phyloP scores from a whole-genome alignment of 768 basidiomycete species.

The Leccinellum luteum region DNA sequence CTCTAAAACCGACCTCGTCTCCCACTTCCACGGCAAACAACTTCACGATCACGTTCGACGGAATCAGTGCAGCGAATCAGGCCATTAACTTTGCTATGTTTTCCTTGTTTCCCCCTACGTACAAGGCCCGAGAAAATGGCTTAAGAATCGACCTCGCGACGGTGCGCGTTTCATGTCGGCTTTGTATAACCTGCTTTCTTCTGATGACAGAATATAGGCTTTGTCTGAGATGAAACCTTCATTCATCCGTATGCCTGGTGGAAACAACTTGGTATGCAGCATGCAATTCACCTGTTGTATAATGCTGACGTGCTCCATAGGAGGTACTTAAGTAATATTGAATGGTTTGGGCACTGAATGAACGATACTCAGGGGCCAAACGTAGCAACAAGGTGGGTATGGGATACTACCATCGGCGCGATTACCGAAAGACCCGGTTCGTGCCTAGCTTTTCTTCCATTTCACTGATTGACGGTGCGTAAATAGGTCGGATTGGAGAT shows the following conservation, averaged over 20 bases:
- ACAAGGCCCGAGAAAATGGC: conserved; percentile 55
- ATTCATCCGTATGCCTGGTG: conserved; percentile 66
- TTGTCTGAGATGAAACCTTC: conserved; percentile 53
- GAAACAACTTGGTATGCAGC: conserved; percentile 53
- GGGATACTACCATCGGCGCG: conserved; percentile 60
- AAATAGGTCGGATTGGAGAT: conserved; percentile 48
- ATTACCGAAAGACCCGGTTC: conserved; percentile 44
- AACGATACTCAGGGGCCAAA: conserved; percentile 45
- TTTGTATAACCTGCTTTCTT: neutral
- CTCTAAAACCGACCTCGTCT: conserved; percentile 40
- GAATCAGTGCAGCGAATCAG: conserved; percentile 36
- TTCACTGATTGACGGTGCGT: neutral
- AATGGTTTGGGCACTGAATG: neutral
- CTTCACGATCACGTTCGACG: conserved; percentile 52
- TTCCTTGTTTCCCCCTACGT: conserved; percentile 65
- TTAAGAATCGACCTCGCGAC: conserved; percentile 60
- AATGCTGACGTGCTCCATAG: conserved; percentile 29
- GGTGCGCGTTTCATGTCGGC: conserved; percentile 25
- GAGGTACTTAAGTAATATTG: conserved; percentile 30
- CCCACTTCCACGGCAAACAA: conserved; percentile 43
- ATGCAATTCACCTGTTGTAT: conserved; percentile 13
- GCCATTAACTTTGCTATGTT: conserved; percentile 57
- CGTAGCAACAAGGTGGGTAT: conserved; percentile 53
- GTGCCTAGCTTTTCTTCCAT: neutral
- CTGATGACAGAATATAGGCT: conserved; percentile 32